These are phyloP conservation scores for Ceratocystis variospora DNA, from an alignment of 2,329 filamentous ascomycete genomes.

Conservation along the genomic window DNA sequence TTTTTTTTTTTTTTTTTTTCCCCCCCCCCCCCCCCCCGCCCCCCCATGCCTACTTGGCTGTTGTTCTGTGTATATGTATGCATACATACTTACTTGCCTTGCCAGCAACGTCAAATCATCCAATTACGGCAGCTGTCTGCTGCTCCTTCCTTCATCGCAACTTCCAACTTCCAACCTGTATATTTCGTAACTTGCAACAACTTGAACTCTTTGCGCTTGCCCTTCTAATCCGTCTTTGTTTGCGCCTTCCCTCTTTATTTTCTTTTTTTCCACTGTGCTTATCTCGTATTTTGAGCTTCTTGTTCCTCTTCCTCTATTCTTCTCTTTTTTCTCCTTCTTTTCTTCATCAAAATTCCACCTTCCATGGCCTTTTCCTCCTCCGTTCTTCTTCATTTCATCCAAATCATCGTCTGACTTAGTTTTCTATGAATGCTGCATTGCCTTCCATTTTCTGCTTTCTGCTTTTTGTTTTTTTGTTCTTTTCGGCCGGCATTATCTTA, in stretches of 20 bases:
- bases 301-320: not conserved
- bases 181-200: not conserved
- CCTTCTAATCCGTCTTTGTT: not conserved
- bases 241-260: not conserved
- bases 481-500: not conserved
- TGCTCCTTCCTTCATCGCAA: conserved; percentile 5
- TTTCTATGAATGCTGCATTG: not conserved
- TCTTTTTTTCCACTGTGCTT: not conserved
- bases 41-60: not conserved
- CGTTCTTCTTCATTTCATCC: not conserved
- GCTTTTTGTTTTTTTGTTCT: not conserved
- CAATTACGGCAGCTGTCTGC: not conserved
- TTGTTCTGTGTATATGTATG: not conserved
- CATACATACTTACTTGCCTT: not conserved
- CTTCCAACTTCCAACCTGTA: not conserved
- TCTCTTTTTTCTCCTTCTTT: not conserved
- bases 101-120: not conserved
- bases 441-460: not conserved
- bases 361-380: not conserved
- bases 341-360: not conserved
- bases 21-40: not conserved
- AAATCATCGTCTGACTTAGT: not conserved
- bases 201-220: not conserved
- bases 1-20: too few species aligned
- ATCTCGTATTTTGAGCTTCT: not conserved